Evolutionary conservation across 2,329 filamentous ascomycete genomes (phyloP).

Genomic region (Xylaria hypoxylon): DNA sequence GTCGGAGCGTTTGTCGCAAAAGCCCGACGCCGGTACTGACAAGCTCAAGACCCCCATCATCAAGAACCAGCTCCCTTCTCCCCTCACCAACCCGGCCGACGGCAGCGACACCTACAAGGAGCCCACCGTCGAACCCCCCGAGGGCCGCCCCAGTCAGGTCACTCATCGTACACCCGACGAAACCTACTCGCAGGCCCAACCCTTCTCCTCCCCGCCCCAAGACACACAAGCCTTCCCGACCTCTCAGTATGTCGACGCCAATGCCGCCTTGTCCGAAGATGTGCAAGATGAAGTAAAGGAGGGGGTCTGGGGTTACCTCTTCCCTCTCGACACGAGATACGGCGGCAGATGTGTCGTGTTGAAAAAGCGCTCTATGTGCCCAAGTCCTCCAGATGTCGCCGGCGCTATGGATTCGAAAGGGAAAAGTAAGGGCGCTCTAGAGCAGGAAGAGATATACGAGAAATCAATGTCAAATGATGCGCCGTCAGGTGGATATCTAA

Average conservation of each 20-base stretch:
- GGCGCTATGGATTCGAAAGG: constrained; percentile 55
- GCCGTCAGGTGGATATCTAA: constrained; percentile 84
- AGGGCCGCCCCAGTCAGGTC: constrained; percentile 67
- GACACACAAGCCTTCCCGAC: constrained; percentile 67
- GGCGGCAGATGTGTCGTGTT: constrained; percentile 77
- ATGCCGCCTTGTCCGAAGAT: constrained; percentile 79
- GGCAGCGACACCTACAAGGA: constrained; percentile 73
- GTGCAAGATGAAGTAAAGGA: constrained; percentile 85
- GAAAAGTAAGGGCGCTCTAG: constrained; percentile 58
- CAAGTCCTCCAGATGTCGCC: constrained; percentile 63
- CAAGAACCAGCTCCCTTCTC: constrained; percentile 78
- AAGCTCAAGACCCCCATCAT: constrained; percentile 68
- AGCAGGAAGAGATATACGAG: constrained; percentile 72
- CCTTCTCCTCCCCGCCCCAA: constrained; percentile 71
- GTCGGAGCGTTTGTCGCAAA: constrained; percentile 76
- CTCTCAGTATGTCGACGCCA: constrained; percentile 82
- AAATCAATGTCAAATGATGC: constrained; percentile 69
- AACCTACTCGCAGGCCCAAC: constrained; percentile 56
- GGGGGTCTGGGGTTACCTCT: constrained; percentile 95
- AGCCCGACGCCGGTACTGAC: constrained; percentile 52
- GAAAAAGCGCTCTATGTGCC: constrained; percentile 78
- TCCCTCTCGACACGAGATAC: constrained; percentile 80
- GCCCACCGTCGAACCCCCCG: constrained; percentile 76
- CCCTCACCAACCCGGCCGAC: constrained; percentile 72
- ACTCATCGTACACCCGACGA: constrained; percentile 64